phyloP scores from a whole-genome alignment of 139 green algal genomes.

The Micractinium sp. region DNA sequence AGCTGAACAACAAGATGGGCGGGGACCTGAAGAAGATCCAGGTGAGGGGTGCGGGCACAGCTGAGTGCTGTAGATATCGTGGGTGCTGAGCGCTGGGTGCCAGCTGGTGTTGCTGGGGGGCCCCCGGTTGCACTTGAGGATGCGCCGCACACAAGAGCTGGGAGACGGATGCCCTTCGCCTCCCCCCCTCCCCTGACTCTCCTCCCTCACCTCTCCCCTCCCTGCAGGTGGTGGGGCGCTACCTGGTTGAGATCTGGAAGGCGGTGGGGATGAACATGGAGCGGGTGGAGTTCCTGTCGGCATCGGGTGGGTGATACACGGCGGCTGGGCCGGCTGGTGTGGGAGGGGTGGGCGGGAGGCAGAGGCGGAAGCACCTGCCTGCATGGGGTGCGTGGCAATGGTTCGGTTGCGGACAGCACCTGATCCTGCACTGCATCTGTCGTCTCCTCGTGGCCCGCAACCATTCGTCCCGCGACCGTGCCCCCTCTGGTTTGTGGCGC shows the following conservation, averaged over 20 bases:
- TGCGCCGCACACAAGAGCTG: neutral
- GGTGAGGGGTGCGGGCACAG: slow-evolving; percentile 24
- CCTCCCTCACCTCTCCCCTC: neutral
- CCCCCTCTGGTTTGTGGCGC: neutral
- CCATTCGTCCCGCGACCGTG: neutral
- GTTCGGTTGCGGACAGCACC: too few relatives aligned
- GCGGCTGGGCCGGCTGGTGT: too few relatives aligned
- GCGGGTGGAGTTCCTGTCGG: slow-evolving; percentile 85
- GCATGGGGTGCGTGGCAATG: too few relatives aligned
- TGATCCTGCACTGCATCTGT: too few relatives aligned
- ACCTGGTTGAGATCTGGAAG: slow-evolving; percentile 99
- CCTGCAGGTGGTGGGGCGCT: slow-evolving; percentile 78
- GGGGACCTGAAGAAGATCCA: slow-evolving; percentile 99
- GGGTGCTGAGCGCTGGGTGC: neutral
- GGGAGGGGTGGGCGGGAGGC: too few relatives aligned
- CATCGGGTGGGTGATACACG: slow-evolving; percentile 70
- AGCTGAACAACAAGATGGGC: slow-evolving; percentile 98
- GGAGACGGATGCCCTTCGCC: neutral
- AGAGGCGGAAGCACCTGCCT: too few relatives aligned
- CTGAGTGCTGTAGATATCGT: neutral
- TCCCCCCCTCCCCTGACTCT: neutral
- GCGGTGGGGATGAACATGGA: slow-evolving; percentile 95
- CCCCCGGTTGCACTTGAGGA: too few relatives aligned
- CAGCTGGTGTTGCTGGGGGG: neutral
- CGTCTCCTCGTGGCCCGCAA: too few relatives aligned